Evolutionary conservation across 2,329 filamentous ascomycete species (phyloP), one percentile per base, ranked within the genome.

Genomic region (Aspergillus ruber): DNA sequence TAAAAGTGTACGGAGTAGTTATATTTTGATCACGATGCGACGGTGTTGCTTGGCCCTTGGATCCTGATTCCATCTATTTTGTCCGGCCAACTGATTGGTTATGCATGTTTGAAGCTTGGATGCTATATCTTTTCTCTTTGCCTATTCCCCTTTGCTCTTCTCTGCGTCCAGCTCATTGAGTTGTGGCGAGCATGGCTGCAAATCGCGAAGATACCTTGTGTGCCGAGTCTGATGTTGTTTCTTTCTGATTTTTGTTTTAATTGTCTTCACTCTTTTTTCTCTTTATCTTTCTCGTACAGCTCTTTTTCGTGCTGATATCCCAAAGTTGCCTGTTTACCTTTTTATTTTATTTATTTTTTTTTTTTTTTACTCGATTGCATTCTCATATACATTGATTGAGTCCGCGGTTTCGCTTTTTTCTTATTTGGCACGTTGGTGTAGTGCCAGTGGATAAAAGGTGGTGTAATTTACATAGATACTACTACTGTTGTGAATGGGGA

Each of bases 181-280:
- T 21, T 39, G 17, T 39, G 17, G 36, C 36, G 6, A 39, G 15
- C 8, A 18, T 18, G 33, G n/a, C 33, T 36, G 33, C 33, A 36
- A 36, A 36, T 18, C 33, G 33, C 33, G 17, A 63, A 60, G 63
- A 64, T 64, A 64, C 57, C 62, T 63, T 21, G 55, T 60, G 57
- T 20, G 20, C 58, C 56, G 53, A 59, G 55, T 63, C 53, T 49
- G 25, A 45, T 41, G 48, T 53, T 48, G 46, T 48, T 46, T 55
- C 32, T 44, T 46, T 36, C 46, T 47, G 50, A 52, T 45, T 21
- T 46, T 41, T 47, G 45, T 42, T 42, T 53, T 51, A 12, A 18
- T 39, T 47, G 25, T 38, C 48, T 55, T 52, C 45, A 54, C 44
- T 50, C 50, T 44, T 50, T 44, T 46, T 50, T 44, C 29, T 39